These are phyloP conservation scores for Paramecium pentaurelia DNA, from an alignment of 73 alveolate genomes.

Conservation along the genomic window DNA sequence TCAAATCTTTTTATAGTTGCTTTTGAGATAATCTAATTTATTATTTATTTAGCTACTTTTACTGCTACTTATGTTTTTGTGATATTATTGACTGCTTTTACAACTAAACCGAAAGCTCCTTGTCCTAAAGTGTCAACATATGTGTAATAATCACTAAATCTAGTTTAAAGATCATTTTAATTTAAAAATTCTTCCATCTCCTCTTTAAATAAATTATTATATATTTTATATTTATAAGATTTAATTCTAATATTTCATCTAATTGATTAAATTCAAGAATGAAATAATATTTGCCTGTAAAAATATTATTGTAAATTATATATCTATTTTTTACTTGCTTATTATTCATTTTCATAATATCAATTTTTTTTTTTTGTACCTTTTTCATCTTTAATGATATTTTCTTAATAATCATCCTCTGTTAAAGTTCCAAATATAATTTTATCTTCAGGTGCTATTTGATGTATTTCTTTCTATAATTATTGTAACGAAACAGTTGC, in stretches of 20 bases:
- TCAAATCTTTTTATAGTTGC: not conserved
- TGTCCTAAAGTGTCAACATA: slow-evolving; percentile 60
- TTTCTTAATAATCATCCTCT: not conserved
- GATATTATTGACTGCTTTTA: slow-evolving; percentile 66
- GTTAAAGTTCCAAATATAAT: not conserved
- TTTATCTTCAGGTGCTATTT: not conserved
- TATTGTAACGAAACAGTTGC: not conserved
- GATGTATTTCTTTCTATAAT: not conserved
- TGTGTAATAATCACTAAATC: not conserved
- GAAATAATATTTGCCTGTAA: not conserved
- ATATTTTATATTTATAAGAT: not conserved
- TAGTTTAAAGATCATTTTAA: not conserved
- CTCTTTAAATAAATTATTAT: not conserved
- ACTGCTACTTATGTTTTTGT: slow-evolving; percentile 67
- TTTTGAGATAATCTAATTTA: not conserved
- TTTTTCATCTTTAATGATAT: not conserved
- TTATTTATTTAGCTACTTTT: slow-evolving; percentile 4
- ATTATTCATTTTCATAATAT: not conserved
- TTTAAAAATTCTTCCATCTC: not conserved
- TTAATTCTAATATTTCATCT: not conserved
- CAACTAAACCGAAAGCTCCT: slow-evolving; percentile 80
- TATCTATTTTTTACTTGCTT: not conserved
- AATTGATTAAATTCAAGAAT: not conserved
- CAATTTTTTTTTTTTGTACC: not conserved
- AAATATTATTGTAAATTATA: not conserved